These are phyloP conservation scores for Colletotrichum sp. DNA, from an alignment of 2,329 filamentous ascomycete species.

Conservation along the genomic window DNA sequence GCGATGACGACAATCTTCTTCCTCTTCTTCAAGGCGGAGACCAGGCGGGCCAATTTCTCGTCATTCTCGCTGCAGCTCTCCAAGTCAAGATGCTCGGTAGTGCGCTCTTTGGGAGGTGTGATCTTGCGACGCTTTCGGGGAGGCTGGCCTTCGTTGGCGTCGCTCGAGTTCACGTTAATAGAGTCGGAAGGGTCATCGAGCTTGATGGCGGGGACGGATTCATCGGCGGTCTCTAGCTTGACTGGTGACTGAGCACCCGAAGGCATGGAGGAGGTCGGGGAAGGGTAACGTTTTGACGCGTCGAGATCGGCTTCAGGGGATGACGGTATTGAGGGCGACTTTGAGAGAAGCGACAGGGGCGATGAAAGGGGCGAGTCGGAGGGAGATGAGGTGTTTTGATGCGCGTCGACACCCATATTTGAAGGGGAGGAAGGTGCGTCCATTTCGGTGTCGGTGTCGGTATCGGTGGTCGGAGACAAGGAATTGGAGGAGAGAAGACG, in stretches of 20 bases:
- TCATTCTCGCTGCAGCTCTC: conserved; percentile 47
- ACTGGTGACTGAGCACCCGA: conserved; percentile 58
- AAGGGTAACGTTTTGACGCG: conserved; percentile 53
- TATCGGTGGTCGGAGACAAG: neutral
- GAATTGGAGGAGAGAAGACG: neutral
- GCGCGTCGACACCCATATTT: conserved; percentile 16
- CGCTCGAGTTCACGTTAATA: conserved; percentile 34
- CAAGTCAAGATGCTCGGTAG: conserved; percentile 83
- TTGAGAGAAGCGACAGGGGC: conserved; percentile 58
- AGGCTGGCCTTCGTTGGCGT: conserved; percentile 69
- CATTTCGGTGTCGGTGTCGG: conserved; percentile 6
- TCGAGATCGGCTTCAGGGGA: conserved; percentile 43
- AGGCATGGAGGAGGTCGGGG: conserved; percentile 45
- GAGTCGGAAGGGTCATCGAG: conserved; percentile 23
- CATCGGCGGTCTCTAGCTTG: conserved; percentile 46
- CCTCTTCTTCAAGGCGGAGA: conserved; percentile 81
- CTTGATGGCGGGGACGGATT: conserved; percentile 30
- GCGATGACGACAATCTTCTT: conserved; percentile 97
- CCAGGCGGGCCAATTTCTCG: conserved; percentile 70
- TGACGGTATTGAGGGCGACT: conserved; percentile 56
- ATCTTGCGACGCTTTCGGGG: conserved; percentile 80
- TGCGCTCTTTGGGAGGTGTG: conserved; percentile 66
- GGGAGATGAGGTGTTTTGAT: conserved; percentile 19
- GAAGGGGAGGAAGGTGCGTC: conserved; percentile 6
- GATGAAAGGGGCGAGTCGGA: conserved; percentile 52